Percentiles rank a stretch among this genome's conserved stretches.
Evolutionary conservation across 2,329 filamentous ascomycete genomes (phyloP).

Genomic region (Alternaria sp.): DNA sequence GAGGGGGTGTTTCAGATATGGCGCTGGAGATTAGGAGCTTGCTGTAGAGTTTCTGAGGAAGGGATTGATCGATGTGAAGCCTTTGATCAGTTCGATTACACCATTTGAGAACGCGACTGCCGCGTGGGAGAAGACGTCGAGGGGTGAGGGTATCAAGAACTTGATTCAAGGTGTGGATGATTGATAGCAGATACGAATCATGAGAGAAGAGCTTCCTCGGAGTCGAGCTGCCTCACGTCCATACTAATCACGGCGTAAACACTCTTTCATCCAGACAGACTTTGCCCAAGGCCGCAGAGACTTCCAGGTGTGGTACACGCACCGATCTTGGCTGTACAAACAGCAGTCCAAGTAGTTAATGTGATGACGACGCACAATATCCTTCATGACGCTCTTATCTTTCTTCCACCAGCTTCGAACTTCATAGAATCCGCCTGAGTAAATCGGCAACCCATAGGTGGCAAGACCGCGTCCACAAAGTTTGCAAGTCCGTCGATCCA

Average conservation of each 20-base stretch:
- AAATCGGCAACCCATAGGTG: not conserved
- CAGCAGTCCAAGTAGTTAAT: not conserved
- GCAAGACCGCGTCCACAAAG: not conserved
- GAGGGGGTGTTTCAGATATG: slow-evolving; percentile 46
- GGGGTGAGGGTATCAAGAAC: slow-evolving; percentile 48
- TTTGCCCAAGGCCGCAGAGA: not conserved
- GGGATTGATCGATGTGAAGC: slow-evolving; percentile 35
- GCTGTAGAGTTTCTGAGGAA: slow-evolving; percentile 38
- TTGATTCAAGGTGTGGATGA: slow-evolving; percentile 41
- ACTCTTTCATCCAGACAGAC: not conserved
- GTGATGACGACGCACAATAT: not conserved
- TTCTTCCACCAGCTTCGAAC: no score
- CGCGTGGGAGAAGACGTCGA: slow-evolving; percentile 46
- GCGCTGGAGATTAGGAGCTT: slow-evolving; percentile 44
- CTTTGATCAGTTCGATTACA: slow-evolving; percentile 42
- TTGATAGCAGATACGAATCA: slow-evolving; percentile 11
- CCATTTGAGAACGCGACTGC: slow-evolving; percentile 41
- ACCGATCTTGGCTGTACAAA: not conserved
- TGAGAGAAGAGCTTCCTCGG: no score
- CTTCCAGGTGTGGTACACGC: not conserved
- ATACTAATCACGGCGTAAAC: not conserved
- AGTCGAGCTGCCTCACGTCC: not conserved
- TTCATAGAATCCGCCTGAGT: not conserved
- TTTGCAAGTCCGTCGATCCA: not conserved
- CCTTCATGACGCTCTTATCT: not conserved